These are phyloP conservation scores for Microdochium paspali DNA, from an alignment of 2,329 filamentous ascomycete species.

Conservation along the genomic window DNA sequence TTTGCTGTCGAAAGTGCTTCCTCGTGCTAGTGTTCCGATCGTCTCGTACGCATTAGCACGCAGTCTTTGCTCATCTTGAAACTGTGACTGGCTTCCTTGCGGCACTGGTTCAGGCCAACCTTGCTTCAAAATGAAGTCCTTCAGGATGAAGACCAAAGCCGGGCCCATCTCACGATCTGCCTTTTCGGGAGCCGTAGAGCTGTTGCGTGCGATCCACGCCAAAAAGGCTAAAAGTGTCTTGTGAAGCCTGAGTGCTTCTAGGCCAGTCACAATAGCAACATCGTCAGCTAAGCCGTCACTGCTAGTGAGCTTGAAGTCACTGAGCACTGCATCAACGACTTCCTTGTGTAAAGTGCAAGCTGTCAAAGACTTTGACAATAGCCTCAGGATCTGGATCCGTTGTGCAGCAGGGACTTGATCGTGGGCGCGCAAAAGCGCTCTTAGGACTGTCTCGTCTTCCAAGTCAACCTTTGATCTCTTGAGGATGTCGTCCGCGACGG, in stretches of 20 bases:
- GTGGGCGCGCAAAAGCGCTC: slow-evolving; percentile 64
- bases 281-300: slow-evolving; percentile 9
- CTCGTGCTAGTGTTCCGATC: slow-evolving; percentile 70
- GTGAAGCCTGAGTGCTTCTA: slow-evolving; percentile 72
- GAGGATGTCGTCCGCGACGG: slow-evolving; percentile 80
- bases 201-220: slow-evolving; percentile 72
- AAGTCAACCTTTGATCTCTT: slow-evolving; percentile 70
- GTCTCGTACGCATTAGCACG: slow-evolving; percentile 83
- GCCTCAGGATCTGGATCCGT: slow-evolving; percentile 64
- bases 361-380: slow-evolving; percentile 67
- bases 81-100: slow-evolving; percentile 33
- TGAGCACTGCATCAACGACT: slow-evolving; percentile 62
- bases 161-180: slow-evolving; percentile 58
- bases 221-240: slow-evolving; percentile 79
- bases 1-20: slow-evolving; percentile 44
- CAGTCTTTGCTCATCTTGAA: slow-evolving; percentile 53
- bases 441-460: slow-evolving; percentile 56
- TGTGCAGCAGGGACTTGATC: slow-evolving; percentile 63
- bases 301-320: slow-evolving; percentile 41
- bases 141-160: slow-evolving; percentile 58
- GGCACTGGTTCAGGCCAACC: slow-evolving; percentile 63
- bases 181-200: slow-evolving; percentile 36
- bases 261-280: slow-evolving; percentile 35
- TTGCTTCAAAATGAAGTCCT: slow-evolving; percentile 66
- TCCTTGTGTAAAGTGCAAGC: slow-evolving; percentile 61